phyloP scores from a whole-genome alignment of 2,329 filamentous ascomycete genomes.

The Biscogniauxia mediterranea region DNA sequence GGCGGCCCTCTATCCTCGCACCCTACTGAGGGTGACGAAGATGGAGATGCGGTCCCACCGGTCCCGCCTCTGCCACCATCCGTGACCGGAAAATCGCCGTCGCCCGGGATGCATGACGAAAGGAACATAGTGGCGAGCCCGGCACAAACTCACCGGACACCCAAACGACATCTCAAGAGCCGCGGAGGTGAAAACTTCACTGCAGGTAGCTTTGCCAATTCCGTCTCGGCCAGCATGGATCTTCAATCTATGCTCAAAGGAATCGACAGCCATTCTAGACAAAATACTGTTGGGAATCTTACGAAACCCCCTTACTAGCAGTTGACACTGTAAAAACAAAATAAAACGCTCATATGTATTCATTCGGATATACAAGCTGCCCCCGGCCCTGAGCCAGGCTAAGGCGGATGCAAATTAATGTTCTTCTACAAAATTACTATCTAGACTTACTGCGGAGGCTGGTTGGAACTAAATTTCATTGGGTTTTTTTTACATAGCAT shows the following conservation, averaged over 20 bases:
- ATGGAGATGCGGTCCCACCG: slow-evolving; percentile 47
- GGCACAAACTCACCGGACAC: slow-evolving; percentile 34
- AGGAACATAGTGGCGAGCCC: slow-evolving; percentile 33
- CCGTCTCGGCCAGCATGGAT: slow-evolving; percentile 25
- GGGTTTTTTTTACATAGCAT: neutral
- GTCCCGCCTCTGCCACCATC: slow-evolving; percentile 53
- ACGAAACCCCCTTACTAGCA: slow-evolving; percentile 32
- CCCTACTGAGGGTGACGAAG: slow-evolving; percentile 30
- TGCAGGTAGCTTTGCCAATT: slow-evolving; percentile 22
- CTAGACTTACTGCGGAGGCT: neutral
- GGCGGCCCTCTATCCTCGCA: slow-evolving; percentile 30
- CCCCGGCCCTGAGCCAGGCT: no score
- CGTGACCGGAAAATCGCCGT: slow-evolving; percentile 23
- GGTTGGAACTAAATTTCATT: neutral
- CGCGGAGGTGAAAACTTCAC: slow-evolving; percentile 30
- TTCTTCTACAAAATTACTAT: neutral
- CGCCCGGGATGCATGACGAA: slow-evolving; percentile 21
- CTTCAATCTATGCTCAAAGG: slow-evolving; percentile 35
- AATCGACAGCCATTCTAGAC: slow-evolving; percentile 34
- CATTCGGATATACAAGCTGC: slow-evolving; percentile 1
- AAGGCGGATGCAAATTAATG: neutral
- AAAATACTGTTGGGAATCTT: slow-evolving; percentile 33
- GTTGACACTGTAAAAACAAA: slow-evolving; percentile 6
- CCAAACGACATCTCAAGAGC: slow-evolving; percentile 28
- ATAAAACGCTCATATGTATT: slow-evolving; percentile 15